phyloP scores from a whole-genome alignment of 1,284 basidiomycete species.

The Stygiomarasmius scandens region DNA sequence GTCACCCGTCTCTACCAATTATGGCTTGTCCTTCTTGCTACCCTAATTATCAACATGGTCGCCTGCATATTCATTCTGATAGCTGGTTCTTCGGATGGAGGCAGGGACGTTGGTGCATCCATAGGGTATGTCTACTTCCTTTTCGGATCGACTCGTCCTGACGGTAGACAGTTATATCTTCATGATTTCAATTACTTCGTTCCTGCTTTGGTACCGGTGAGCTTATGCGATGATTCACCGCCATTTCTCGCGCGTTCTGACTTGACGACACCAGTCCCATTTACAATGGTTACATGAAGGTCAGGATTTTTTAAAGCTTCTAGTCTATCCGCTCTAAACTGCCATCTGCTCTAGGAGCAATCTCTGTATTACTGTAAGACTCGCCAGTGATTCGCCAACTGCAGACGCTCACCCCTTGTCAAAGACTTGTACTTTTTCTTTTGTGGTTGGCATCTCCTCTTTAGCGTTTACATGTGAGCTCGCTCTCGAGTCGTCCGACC shows the following conservation, averaged over 20 bases:
- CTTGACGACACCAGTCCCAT: constrained; percentile 70
- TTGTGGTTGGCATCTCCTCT: constrained; percentile 89
- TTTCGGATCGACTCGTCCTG: constrained; percentile 22
- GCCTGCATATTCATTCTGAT: constrained; percentile 88
- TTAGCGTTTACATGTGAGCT: constrained; percentile 83
- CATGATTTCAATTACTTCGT: constrained; percentile 81
- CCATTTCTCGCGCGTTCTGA: constrained; percentile 14
- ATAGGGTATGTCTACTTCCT: constrained; percentile 61
- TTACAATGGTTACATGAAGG: constrained; percentile 98
- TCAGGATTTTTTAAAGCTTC: constrained; percentile 34
- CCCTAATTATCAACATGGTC: constrained; percentile 88
- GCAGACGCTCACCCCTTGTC: constrained; percentile 29
- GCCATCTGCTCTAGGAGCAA: constrained; percentile 68
- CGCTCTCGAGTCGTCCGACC: constrained; percentile 19
- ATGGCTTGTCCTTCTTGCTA: constrained; percentile 81
- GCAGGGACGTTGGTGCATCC: constrained; percentile 78
- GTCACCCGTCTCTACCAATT: constrained; percentile 86
- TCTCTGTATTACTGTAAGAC: constrained; percentile 79
- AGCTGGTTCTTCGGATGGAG: constrained; percentile 76
- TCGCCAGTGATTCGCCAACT: constrained; percentile 23
- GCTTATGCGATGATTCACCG: constrained; percentile 19
- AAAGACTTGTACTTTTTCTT: constrained; percentile 95
- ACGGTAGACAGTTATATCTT: constrained; percentile 70
- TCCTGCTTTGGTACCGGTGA: constrained; percentile 90
- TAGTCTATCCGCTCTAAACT: constrained; percentile 13